Base-by-base conservation (phyloP, 2,329 filamentous ascomycete genomes). In the Didymellaceae sp. region DNA sequence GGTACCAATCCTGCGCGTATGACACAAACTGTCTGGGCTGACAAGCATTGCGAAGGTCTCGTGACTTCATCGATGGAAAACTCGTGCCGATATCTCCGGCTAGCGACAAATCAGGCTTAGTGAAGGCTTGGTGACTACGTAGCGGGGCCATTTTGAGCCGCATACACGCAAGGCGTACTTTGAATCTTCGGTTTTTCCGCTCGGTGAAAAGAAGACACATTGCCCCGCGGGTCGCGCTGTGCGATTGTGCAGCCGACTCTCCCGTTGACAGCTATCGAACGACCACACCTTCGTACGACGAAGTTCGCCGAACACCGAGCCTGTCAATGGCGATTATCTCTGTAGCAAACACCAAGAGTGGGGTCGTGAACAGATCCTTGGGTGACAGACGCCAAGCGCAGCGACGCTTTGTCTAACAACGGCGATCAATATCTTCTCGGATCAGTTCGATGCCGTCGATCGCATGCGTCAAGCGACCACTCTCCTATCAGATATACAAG, bases 21-120 rank as follows among this genome's bases (percentile, higher is more conserved):
- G 62, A 63, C 61, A 62, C 55, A 52, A 35, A 16, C 35, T 30
- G 42, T 39, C 44, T 59, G 51, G 52, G 52, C 55, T 43, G 22
- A 46, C 39, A 52, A 20, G 48, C 42, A 52, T 33, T 52, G 32
- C 28, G 26, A 30, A n/a, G 20, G 47, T 57, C 56, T 58, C 51
- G 57, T 61, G 55, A 58, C 45, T 38, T 30, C 24, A 31, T 21
- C 18, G 35, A 30, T 38, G 26, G 16, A 41, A 28, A 16, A 34
- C 4, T 21, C 33, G 43, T 49, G 39, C 59, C 45, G 59, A 52
- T 42, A 28, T 42, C 51, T 39, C 57, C 58, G 54, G 35, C 53
- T 55, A 59, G 45, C 24, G 42, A 38, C 20, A n/a, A 38, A 35
- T 33, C 21, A 7, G 38, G 41, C 14, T 34, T 47, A 44, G 44